Evolutionary conservation across 176 grass and related monocot genomes (phyloP).

Genomic region (Zizania latifolia): DNA sequence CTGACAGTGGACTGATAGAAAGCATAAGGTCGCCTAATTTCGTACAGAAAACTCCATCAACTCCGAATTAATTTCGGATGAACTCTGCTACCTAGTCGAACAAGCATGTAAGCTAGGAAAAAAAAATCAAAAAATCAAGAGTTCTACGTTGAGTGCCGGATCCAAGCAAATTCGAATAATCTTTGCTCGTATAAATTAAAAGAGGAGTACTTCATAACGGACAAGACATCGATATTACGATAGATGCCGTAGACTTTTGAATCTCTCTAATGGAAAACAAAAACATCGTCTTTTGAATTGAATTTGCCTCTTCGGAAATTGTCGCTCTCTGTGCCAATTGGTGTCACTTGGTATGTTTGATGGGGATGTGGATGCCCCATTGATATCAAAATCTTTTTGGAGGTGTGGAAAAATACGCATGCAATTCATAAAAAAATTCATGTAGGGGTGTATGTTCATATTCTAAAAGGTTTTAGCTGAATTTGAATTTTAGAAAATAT

Average conservation of each 20-base stretch:
- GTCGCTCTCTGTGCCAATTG: not conserved
- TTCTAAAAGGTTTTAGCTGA: not conserved
- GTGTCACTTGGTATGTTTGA: not conserved
- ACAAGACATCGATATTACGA: not conserved
- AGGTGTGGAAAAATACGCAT: not conserved
- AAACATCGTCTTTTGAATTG: not conserved
- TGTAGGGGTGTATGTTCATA: no score
- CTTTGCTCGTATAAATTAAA: not conserved
- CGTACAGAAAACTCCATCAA: not conserved
- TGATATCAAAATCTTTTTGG: no score
- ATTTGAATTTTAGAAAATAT: not conserved
- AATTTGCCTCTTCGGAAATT: not conserved
- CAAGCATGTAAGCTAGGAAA: not conserved
- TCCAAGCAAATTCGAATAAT: not conserved
- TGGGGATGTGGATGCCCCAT: not conserved
- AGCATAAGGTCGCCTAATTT: constrained; percentile 5
- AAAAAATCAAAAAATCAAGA: not conserved
- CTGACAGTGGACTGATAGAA: not conserved
- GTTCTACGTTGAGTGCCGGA: not conserved
- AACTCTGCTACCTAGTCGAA: not conserved
- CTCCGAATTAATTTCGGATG: not conserved
- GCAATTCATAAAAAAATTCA: no score
- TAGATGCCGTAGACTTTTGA: not conserved
- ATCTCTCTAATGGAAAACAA: not conserved
- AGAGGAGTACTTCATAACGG: not conserved